Conservation (phyloP, 2,329 filamentous ascomycete species). For the Talaromyces sp. region DNA sequence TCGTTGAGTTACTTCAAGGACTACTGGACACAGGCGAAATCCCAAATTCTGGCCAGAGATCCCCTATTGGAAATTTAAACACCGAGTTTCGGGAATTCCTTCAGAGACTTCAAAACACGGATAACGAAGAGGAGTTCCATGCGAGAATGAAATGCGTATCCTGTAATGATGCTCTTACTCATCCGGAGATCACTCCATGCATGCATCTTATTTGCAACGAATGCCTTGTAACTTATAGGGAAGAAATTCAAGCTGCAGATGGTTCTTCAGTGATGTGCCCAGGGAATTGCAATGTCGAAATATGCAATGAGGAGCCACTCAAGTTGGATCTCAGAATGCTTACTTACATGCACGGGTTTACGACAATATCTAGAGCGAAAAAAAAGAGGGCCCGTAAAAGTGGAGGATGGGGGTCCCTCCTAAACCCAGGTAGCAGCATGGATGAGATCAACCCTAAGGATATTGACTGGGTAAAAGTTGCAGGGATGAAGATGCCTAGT, state of each 20-base stretch:
- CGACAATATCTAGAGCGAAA: background rate
- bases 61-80: background rate
- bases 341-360: background rate
- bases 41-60: background rate
- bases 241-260: background rate
- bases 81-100: background rate
- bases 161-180: background rate
- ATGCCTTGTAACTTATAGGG: background rate
- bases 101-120: background rate
- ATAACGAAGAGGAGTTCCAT: background rate
- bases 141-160: background rate
- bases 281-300: conserved; percentile 32
- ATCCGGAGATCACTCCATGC: background rate
- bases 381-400: background rate
- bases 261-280: background rate
- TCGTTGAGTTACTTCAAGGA: background rate
- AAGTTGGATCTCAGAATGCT: background rate
- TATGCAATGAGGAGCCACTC: conserved; percentile 27
- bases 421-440: conserved; percentile 22
- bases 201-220: conserved; percentile 8
- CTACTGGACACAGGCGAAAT: background rate
- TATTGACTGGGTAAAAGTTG: conserved; percentile 24
- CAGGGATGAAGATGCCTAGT: conserved; percentile 27
- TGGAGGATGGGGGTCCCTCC: background rate
- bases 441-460: conserved; percentile 47